Evolutionary conservation across 2,329 filamentous ascomycete genomes (phyloP), one percentile per base, ranked within the genome.

Genomic region (Talaromyces atroroseus): DNA sequence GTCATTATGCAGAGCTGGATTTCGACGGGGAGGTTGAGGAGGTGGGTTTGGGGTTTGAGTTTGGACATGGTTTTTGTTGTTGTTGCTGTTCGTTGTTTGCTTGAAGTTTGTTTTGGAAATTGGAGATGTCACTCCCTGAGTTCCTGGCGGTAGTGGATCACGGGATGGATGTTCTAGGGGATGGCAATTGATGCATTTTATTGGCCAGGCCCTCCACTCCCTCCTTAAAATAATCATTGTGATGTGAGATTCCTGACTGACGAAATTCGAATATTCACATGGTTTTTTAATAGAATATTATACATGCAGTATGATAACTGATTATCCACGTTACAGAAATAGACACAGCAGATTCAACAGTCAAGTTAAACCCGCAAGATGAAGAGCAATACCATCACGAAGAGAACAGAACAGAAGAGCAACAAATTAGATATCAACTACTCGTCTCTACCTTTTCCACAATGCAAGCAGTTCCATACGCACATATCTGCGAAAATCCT

Each of bases 391-490:
- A 34, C 2, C 29, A 34, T 34, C 29, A 10, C 29, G 29, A 34
- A 34, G 7, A 12, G 10, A 34, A 7, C 5, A 34, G 29, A 8
- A 34, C 29, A 34, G 8, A 26, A 4, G 8, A 26, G 8, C 49
- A 54, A 34, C n/a, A 45, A 56, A 47, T 18, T 29, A 29, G 7
- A 2, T 29, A 7, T 29, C 26, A 29, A 14, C 14, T 34, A 3
- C 14, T 42, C 20, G 14, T 29, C 44, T 81, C 77, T 55, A 83
- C 67, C 72, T 80, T 83, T 69, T 84, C 81, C 24, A 84, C 74
- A 12, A 82, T 62, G 51, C 77, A 80, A 2, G 82, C 82, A 3
- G 82, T 85, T 2, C 82, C 82, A 64, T 84, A 85, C 0, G 81
- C 82, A 58, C 80, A 82, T 42, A 81, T 79, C 69, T 84, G 82